A percentile compares a stretch with the other conserved stretches of the same genome.
Conservation (phyloP, 2,329 filamentous ascomycete species). For the Pseudodiploospora longispora region DNA sequence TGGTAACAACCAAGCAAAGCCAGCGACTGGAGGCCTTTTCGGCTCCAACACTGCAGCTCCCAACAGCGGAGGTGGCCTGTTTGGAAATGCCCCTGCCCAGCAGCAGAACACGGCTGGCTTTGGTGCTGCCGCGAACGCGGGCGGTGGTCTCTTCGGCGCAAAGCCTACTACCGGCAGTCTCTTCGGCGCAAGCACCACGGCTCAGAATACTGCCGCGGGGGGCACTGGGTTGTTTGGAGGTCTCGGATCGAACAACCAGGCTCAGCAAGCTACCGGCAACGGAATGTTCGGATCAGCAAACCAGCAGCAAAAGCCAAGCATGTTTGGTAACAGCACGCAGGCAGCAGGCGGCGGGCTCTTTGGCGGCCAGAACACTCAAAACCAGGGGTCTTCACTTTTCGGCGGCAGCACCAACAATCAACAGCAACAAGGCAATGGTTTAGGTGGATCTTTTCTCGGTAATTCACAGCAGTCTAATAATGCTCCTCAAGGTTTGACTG, state of each 20-base stretch:
- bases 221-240: constrained; percentile 38
- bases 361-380: constrained; percentile 38
- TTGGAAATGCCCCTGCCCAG: constrained; percentile 35
- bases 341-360: constrained; percentile 46
- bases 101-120: constrained; percentile 30
- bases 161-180: constrained; percentile 29
- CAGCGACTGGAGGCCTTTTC: constrained; percentile 25
- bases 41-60: constrained; percentile 23
- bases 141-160: constrained; percentile 33
- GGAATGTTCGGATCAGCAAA: constrained; percentile 42
- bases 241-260: constrained; percentile 26
- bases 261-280: constrained; percentile 29
- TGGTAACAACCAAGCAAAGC: constrained; percentile 34
- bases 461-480: constrained; percentile 38
- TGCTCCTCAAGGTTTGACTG: constrained; percentile 61
- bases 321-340: constrained; percentile 45
- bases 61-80: constrained; percentile 33
- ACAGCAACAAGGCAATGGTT: constrained; percentile 35
- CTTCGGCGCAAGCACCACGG: constrained; percentile 29
- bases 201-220: constrained; percentile 25
- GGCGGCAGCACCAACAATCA: constrained; percentile 39
- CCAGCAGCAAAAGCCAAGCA: constrained; percentile 34
- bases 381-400: constrained; percentile 36
- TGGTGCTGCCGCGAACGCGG: constrained; percentile 22
- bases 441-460: constrained; percentile 52